Conservation (phyloP, 176 grass and related monocot genomes). For the Zoysia pacifica region DNA sequence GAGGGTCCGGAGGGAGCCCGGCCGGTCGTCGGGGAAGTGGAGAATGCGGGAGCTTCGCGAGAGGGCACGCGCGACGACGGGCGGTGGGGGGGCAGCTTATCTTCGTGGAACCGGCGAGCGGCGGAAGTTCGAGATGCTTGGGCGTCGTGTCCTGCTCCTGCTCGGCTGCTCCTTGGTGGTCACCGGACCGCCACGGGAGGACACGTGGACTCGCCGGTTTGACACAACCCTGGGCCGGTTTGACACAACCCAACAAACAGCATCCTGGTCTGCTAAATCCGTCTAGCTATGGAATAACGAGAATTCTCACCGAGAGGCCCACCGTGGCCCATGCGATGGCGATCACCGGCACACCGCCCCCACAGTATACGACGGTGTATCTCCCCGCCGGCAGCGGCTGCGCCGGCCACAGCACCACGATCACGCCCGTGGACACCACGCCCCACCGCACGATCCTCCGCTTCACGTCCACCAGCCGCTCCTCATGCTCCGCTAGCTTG, state of each 20-base stretch:
- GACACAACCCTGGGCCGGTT: neutral
- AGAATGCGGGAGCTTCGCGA: neutral
- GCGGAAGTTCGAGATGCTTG: constrained; percentile 20
- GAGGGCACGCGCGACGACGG: constrained; percentile 10
- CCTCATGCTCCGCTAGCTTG: no score
- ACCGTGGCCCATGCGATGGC: no score
- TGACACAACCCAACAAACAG: no score
- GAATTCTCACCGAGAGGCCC: no score
- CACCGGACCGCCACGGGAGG: neutral
- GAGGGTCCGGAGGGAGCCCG: constrained; percentile 4
- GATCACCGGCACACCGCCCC: no score
- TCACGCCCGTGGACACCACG: constrained; percentile 56
- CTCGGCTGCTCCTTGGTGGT: neutral
- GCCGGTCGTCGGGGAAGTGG: neutral
- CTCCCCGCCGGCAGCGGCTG: constrained; percentile 65
- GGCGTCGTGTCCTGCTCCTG: neutral
- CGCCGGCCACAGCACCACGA: constrained; percentile 63
- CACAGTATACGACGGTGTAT: no score
- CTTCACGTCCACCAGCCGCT: constrained; percentile 55
- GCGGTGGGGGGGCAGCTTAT: constrained; percentile 30
- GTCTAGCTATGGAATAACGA: no score
- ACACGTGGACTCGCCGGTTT: neutral
- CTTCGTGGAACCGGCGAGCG: neutral
- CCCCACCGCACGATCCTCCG: constrained; percentile 82
- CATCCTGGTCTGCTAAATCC: no score